Percentiles rank a stretch among this genome's conserved stretches.
These are phyloP conservation scores for Hyaloscypha bicolor DNA, from an alignment of 495 filamentous ascomycete species.

Conservation along the genomic window DNA sequence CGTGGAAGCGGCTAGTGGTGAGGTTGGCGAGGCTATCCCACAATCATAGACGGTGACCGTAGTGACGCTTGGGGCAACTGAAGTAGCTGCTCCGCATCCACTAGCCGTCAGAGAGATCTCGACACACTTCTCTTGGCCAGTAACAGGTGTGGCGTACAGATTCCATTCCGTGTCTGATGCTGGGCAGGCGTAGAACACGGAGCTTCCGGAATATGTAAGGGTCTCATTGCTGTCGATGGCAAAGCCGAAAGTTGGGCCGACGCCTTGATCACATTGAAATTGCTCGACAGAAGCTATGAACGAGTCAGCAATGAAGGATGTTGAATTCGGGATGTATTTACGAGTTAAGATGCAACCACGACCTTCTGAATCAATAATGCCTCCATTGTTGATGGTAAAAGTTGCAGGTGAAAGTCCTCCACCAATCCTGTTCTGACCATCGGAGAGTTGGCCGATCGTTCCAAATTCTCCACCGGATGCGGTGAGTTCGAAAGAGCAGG, in stretches of 20 bases:
- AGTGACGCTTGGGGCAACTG: neutral
- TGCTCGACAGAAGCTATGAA: slow-evolving; percentile 55
- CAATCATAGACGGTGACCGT: slow-evolving; percentile 14
- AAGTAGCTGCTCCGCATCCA: slow-evolving; percentile 41
- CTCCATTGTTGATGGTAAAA: slow-evolving; percentile 51
- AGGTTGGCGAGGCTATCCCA: neutral
- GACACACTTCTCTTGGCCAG: slow-evolving; percentile 45
- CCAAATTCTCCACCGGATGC: slow-evolving; percentile 49
- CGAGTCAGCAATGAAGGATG: slow-evolving; percentile 13
- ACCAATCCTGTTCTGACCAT: slow-evolving; percentile 58
- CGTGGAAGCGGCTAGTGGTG: neutral
- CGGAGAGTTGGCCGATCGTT: slow-evolving; percentile 51
- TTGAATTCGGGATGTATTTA: slow-evolving; percentile 33
- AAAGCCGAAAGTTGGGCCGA: slow-evolving; percentile 47
- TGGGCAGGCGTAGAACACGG: slow-evolving; percentile 57
- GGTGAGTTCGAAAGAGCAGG: slow-evolving; percentile 52
- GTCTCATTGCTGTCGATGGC: slow-evolving; percentile 50
- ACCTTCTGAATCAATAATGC: slow-evolving; percentile 53
- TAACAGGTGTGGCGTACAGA: slow-evolving; percentile 51
- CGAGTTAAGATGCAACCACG: slow-evolving; percentile 62
- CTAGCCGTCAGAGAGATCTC: slow-evolving; percentile 51
- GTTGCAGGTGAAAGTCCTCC: slow-evolving; percentile 40
- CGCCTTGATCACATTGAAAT: slow-evolving; percentile 65
- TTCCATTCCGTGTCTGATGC: slow-evolving; percentile 51
- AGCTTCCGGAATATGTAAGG: slow-evolving; percentile 45